Evolutionary conservation across 1,284 basidiomycete genomes (phyloP), one percentile per base, ranked within the genome.

Genomic region (Pulchroboletus neoregius): DNA sequence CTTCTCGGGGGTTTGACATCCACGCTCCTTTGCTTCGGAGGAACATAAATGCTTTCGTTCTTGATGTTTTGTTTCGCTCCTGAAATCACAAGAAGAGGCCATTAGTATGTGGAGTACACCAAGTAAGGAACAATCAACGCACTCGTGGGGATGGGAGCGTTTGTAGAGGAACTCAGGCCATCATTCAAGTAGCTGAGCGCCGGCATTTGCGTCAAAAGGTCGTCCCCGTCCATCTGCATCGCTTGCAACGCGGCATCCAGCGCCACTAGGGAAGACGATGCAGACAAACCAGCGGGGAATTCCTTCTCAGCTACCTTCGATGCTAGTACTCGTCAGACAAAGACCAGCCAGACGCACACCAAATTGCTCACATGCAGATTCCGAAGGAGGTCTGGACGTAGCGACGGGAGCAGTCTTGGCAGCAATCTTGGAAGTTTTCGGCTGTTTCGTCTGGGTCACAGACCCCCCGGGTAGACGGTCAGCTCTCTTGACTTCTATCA

Each of bases 351-450:
- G 24, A 42, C 12, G 5, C 2, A 3, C 6, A 10, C 9, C n/a
- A 23, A 39, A 37, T 18, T 2, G 27, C 60, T 54, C 30, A 63
- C 58, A 8, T n/a, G 30, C 4, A 22, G 36, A 34, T 27, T 30
- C 30, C 32, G 22, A 41, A 38, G 40, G 41, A 26, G 33, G 20
- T 31, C n/a, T 22, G 15, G 20, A 16, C 23, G 24, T 42, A 4
- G 18, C 20, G 12, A 27, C 15, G 30, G 51, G 12, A 30, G 26
- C 16, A 12, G 31, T 18, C 30, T n/a, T 15, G 30, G 54, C 7
- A 40, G 39, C 27, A 33, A 35, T 11, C 28, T 26, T n/a, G 27
- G 33, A 11, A 23, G 39, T 40, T 45, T 43, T 61, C 20, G 23
- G 42, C 43, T 26, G 24, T 26, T 10, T 28, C 41, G 43, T 38